Evolutionary conservation across 1,284 basidiomycete genomes (phyloP), one percentile per base, ranked within the genome.

Genomic region (Ustilago crameri): DNA sequence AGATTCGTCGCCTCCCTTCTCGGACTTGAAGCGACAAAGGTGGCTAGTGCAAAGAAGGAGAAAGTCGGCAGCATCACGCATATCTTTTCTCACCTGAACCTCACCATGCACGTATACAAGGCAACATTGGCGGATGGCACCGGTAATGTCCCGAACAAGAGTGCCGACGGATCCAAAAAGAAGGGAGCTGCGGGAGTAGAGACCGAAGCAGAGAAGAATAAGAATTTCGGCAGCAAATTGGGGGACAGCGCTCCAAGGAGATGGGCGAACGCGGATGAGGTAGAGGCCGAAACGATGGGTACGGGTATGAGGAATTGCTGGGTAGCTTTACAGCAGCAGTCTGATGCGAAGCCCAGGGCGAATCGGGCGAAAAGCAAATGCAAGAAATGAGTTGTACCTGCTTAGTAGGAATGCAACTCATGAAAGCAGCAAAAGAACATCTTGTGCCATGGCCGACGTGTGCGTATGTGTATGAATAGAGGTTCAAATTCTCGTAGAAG

Each of bases 31-130:
- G 5, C 22, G 10, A 49, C 34, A 7, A 27, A 23, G 20, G 27
- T n/a, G n/a, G 17, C 20, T 10, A 37, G 26, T 22, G 26, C n/a
- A 9, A 47, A 42, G 15, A 40, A 46, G 34, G 43, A 58, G 24
- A 51, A 52, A 14, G 58, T 81, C 55, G 78, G 66, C 20, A 43
- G 64, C 48, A 88, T 95, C 32, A 74, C 89, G 1, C 94, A 96
- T 79, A 86, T 93, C 51, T 97, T 96, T 84, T 92, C 91, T 2
- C 94, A 98, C 82, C 91, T 96, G 80, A 89, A 87, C 76, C 93
- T 95, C 85, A 93, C 91, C 9, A 96, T 95, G 84, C 89, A 91
- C 73, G 87, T 91, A 35, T 87, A 90, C 64, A 42, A 54, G 14
- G 20, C 63, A 12, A 20, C 17, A 1, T 17, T 59, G 5, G 3